Evolutionary conservation across 345 rosid genomes (phyloP), one percentile per base, ranked within the genome.

Genomic region (Citrus australasica): DNA sequence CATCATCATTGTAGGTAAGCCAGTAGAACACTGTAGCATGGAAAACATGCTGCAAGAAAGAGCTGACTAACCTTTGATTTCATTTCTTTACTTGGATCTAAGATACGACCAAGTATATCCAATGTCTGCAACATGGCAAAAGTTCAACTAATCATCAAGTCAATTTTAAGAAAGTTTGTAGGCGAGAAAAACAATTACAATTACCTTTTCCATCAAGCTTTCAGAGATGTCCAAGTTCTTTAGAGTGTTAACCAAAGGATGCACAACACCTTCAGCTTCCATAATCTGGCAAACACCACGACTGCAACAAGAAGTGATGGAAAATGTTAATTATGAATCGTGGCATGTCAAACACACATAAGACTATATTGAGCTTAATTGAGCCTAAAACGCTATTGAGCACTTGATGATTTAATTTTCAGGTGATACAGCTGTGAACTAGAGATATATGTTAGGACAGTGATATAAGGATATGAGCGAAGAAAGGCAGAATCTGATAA

Each of bases 11-110:
- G 59, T 74, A 32, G 53, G 81, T 77, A 55, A 86, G 86, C 76
- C 42, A 14, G 40, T 5, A 55, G 37, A 67, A 71, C 64, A 76
- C 74, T 13, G 25, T 35, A 61, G 28, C 77, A 68, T 67, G 65
- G 22, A 77, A 4, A 24, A 71, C 51, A 64, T 42, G 73, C 70
- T 40, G 76, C 60, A 79, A 65, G 76, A 78, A 65, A 66, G 7
- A 30, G 33, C 60, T 32, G 46, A 87, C 91, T 69, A 40, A 94
- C 98, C 94, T 88, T 92, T 62, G 91, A 90, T 83, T 86, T 89
- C 90, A 92, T 88, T 87, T 90, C 94, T 82, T 84, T 92, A 78
- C 79, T 84, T 76, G 97, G 93, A 81, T 92, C 93, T 48, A 95
- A 87, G 63, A 93, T 83, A 78, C 91, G 89, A 28, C 93, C 83